These are phyloP conservation scores for Colletotrichum sansevieriae DNA, from an alignment of 2,329 filamentous ascomycete species.

Conservation along the genomic window DNA sequence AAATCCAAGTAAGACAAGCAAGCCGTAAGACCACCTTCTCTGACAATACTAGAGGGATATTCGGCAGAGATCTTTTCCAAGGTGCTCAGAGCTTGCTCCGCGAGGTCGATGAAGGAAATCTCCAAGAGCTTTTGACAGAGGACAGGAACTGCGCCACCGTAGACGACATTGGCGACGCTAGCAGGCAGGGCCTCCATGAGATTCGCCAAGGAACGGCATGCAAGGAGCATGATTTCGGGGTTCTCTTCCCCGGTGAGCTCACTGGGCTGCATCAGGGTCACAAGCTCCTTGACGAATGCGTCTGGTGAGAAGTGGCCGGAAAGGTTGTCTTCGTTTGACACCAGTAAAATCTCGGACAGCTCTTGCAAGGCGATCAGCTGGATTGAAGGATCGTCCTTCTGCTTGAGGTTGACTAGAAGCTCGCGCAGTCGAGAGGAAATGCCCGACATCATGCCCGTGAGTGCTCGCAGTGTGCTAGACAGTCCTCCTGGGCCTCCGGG, in stretches of 20 bases:
- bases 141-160: conserved; percentile 95
- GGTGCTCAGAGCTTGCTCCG: conserved; percentile 96
- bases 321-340: conserved; percentile 96
- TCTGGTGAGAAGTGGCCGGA: conserved; percentile 96
- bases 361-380: conserved; percentile 95
- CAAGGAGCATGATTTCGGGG: conserved; percentile 95
- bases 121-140: conserved; percentile 95
- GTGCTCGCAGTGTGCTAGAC: conserved; percentile 84
- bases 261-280: conserved; percentile 90
- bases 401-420: conserved; percentile 79
- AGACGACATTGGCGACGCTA: conserved; percentile 94
- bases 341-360: conserved; percentile 90
- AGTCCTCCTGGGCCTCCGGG: conserved; percentile 74
- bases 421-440: conserved; percentile 84
- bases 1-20: conserved; percentile 97
- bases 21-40: conserved; percentile 94
- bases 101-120: conserved; percentile 96
- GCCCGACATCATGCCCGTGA: conserved; percentile 93
- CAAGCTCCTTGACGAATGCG: conserved; percentile 93
- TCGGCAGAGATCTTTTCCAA: conserved; percentile 98
- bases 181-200: conserved; percentile 96
- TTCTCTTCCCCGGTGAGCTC: conserved; percentile 88
- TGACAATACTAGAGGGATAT: conserved; percentile 94
- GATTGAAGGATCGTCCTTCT: conserved; percentile 86
- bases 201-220: conserved; percentile 95